Base-by-base conservation (phyloP, 441 rosid species). In the Corymbia calophylla region DNA sequence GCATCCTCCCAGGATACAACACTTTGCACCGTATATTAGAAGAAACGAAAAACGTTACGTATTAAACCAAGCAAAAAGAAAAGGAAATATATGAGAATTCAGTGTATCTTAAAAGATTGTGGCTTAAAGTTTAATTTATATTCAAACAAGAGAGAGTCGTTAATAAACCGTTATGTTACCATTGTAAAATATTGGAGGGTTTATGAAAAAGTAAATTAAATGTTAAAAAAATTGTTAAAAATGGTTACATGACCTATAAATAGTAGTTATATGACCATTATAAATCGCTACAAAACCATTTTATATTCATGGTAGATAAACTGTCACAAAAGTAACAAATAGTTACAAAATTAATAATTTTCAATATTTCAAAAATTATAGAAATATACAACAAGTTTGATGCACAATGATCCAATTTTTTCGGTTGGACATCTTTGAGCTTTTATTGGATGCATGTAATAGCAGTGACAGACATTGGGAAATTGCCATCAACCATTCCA, bases 71-170 rank as follows among this genome's bases (percentile, higher is more conserved):
- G 23, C 3, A 23, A 56, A 56, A 56, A 56, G 62, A 56, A 55
- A 56, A 56, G 29, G 62, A 56, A 23, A 56, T 25, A 56, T 56
- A 56, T 4, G 62, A 23, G 5, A 1, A 56, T 56, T 1, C 5
- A 56, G 0, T 0, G 0, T 56, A 1, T 56, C 62, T 56, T 56
- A 9, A 56, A 56, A 56, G 5, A 23, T 56, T 12, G 23, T 56
- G 29, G 13, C 23, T 56, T 56, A 3, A 23, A 56, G 58, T 56
- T 56, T 56, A 0, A 23, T 0, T 56, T 9, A 9, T 56, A 23
- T 21, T 18, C 10, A 56, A 56, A 27, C 23, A 12, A 56, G 29
- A 56, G 62, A 0, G 10, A 2, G 1, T 39, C 44, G 44, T 39
- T 56, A 56, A 56, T 23, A 19, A 55, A 55, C 4, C 1, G 10